Evolutionary conservation across 345 rosid species (phyloP), one percentile per base, ranked within the genome.

Genomic region (Acer saccharum): DNA sequence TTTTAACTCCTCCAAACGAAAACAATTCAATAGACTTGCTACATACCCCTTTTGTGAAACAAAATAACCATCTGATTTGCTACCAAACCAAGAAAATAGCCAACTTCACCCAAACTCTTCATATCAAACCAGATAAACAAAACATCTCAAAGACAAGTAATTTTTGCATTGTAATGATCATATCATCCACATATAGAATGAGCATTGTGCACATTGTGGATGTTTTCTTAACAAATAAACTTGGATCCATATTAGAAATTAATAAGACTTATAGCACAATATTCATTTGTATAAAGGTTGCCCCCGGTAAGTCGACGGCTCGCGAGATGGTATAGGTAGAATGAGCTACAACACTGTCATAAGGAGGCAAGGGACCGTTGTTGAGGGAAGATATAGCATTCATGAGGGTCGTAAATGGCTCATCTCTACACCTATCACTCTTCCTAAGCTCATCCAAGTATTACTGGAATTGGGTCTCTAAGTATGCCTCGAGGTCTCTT

Each of bases 21-120:
- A 65, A 10, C 16, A 21, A 54, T 81, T 8, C 7, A 81, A 20
- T 10, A 78, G 25, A 10, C 60, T 58, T 16, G 17, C 58, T 10
- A 77, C 80, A 57, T 76, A 72, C 3, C 39, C 16, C 8, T n/a
- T 66, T 77, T 81, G 75, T 1, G 80, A 66, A 0, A 80, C n/a
- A 57, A 80, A 80, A 46, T 39, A 65, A 1, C 75, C 71, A 23
- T 46, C 29, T 32, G 21, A 7, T 18, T 61, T 61, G 60, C 32
- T 32, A 46, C 75, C 14, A 73, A 10, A 10, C 78, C 78, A 68
- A 77, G 76, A 63, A 77, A 81, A 10, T 46, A 66, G 0, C 60
- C 25, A 44, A 29, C 69, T 10, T 76, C 78, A 3, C 75, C 75
- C 3, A 77, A 48, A 18, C 44, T 73, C 20, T 77, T 77, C 78